phyloP scores from a whole-genome alignment of 2,329 filamentous ascomycete species.

The Clarireedia homoeocarpa region DNA sequence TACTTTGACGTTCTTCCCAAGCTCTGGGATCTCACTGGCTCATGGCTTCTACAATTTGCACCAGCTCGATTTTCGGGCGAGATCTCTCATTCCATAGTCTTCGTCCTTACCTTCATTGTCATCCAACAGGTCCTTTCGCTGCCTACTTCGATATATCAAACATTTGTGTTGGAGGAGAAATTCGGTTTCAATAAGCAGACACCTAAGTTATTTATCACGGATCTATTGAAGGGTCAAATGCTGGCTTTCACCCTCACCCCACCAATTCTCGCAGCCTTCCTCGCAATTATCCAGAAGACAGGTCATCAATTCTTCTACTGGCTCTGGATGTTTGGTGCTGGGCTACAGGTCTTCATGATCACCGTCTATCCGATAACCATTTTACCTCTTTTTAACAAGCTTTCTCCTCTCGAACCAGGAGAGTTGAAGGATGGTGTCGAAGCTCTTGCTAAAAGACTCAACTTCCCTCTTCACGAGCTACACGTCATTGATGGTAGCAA shows the following conservation, averaged over 20 bases:
- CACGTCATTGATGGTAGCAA: constrained; percentile 94
- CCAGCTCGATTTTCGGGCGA: constrained; percentile 79
- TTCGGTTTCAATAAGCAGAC: constrained; percentile 99
- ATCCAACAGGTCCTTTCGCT: constrained; percentile 73
- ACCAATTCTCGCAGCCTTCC: constrained; percentile 84
- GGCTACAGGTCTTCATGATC: constrained; percentile 87
- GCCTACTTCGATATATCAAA: constrained; percentile 82
- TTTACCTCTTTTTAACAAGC: constrained; percentile 94
- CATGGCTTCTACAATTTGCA: constrained; percentile 64
- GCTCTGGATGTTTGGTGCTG: constrained; percentile 86
- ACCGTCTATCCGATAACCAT: constrained; percentile 95
- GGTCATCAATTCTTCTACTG: constrained; percentile 97
- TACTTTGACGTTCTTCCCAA: constrained; percentile 86
- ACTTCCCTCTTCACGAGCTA: constrained; percentile 87
- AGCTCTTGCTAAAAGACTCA: constrained; percentile 68
- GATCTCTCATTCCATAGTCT: constrained; percentile 87
- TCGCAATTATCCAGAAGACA: constrained; percentile 89
- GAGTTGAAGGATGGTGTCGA: constrained; percentile 84
- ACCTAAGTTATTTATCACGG: constrained; percentile 74
- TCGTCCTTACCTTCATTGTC: constrained; percentile 80
- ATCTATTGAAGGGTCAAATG: constrained; percentile 85
- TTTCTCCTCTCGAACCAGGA: constrained; percentile 83
- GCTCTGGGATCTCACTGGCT: constrained; percentile 77
- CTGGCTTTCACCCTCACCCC: constrained; percentile 73
- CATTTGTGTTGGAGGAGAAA: constrained; percentile 91